Evolutionary conservation across 306 rosid genomes (phyloP).

Genomic region (Dicorynia guianensis): DNA sequence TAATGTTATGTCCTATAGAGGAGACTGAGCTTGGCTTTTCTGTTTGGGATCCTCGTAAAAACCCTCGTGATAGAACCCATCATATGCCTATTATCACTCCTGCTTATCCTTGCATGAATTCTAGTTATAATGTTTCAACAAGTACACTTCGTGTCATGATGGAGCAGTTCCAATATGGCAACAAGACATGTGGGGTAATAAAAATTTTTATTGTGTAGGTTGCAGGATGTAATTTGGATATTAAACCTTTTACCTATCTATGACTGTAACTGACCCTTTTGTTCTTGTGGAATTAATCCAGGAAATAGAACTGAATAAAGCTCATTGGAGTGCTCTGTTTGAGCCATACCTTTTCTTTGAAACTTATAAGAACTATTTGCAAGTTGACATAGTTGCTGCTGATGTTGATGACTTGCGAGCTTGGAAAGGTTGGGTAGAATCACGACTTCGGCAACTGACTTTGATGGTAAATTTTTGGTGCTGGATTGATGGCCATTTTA

Average conservation of each 20-base stretch:
- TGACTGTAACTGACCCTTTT: conserved; percentile 26
- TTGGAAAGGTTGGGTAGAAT: conserved; percentile 99
- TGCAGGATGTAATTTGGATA: neutral
- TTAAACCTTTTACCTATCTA: neutral
- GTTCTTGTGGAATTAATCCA: conserved; percentile 43
- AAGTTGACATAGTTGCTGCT: conserved; percentile 86
- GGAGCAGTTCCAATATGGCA: conserved; percentile 86
- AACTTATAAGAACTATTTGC: conserved; percentile 85
- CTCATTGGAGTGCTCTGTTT: conserved; percentile 79
- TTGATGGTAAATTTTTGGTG: conserved; percentile 48
- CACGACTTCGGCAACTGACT: conserved; percentile 88
- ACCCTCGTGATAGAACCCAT: conserved; percentile 87
- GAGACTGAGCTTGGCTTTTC: conserved; percentile 88
- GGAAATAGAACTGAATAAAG: conserved; percentile 80
- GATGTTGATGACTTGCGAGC: conserved; percentile 79
- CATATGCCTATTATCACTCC: conserved; percentile 97
- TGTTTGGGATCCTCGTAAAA: conserved; percentile 91
- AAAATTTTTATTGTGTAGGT: neutral
- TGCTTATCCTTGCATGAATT: conserved; percentile 97
- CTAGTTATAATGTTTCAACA: conserved; percentile 88
- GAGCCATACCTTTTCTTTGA: conserved; percentile 81
- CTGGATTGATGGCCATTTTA: neutral
- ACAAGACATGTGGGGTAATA: conserved; percentile 79
- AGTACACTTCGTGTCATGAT: conserved; percentile 94
- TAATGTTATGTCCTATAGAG: conserved; percentile 85